Base-by-base conservation (phyloP, 164 flowering plant species). In the Aristolochia californica region DNA sequence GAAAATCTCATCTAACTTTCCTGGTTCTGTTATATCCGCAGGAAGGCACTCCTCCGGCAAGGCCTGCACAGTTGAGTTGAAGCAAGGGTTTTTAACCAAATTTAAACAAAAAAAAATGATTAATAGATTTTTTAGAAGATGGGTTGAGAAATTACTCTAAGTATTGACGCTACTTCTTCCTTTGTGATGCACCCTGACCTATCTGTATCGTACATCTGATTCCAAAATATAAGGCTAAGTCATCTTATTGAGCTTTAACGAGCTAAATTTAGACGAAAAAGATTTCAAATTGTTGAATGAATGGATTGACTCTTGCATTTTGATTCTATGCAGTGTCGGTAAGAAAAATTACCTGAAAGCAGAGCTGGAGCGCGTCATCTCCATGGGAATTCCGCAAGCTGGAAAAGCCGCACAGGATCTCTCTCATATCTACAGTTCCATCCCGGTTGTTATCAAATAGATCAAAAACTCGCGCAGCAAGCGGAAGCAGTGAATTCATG, bases 41-140 rank as follows among this genome's bases (percentile, higher is more conserved):
- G 89, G 86, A 28, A 83, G 81, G 63, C 83, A 83, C 5, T 86
- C 84, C 55, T 83, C 90, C 0, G 95, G 95, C 71, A 86, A 77
- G n/a, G 81, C 95, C 95, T 86, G 78, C 64, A 60, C 44, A 56
- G 53, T 11, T 21, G 25, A 34, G 22, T 48, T 18, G 7, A 45
- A n/a, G 45, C n/a, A n/a, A 27, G 34, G 27, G 27, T n/a, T 47
- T 45, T 18, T 48, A 28, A 38, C 30, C 1, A 21, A 34, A 13
- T 26, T 24, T n/a, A 61, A 21, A 22, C 43, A 0, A 17, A 43
- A 43, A 47, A 58, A 14, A 12, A 5, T 28, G 40, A 12, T 34
- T 23, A n/a, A 15, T 3, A 28, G 18, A n/a, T 51, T 10, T 34
- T 34, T 2, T 48, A 24, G n/a, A 53, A 40, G 52, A n/a, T 56